Evolutionary conservation across 2,329 filamentous ascomycete genomes (phyloP), one percentile per base, ranked within the genome.

Genomic region (Dothideomycetidae sp.): DNA sequence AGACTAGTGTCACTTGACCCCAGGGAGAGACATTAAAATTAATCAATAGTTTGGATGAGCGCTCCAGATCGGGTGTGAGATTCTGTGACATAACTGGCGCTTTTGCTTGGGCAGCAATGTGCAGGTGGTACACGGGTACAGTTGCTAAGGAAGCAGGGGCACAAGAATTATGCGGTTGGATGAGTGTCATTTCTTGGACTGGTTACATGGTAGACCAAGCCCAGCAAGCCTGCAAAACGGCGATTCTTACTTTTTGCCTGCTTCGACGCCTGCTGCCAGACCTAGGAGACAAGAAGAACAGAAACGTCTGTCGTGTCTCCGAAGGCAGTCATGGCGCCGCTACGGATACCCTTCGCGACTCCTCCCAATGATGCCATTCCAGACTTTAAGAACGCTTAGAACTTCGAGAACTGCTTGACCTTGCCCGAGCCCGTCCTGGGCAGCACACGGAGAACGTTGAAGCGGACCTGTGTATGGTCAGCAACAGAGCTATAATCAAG

Each of bases 391-490:
- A 32, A 18, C 31, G 23, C 36, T 78, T 93, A 98, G 75, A 98
- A 98, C 77, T 98, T 98, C 74, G 67, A 73, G 78, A 98, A 98
- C 66, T 78, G 68, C 85, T 98, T 98, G 67, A 94, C 85, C 29
- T 38, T 38, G 57, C 76, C 70, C 80, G 94, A 94, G 70, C 86
- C 84, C 58, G 84, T 93, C 71, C 86, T 79, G 69, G 88, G 88
- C 59, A 96, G 81, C 58, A 98, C 90, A 61, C 90, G 86, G 63
- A 98, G 83, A 63, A 94, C 86, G 74, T 98, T 98, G 83, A 98
- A 98, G 64, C 90, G 90, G 62, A 93, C 81, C 85, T 93, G n/a
- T n/a, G n/a, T n/a, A n/a, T n/a, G n/a, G n/a, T n/a, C n/a, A n/a
- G n/a, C n/a, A 51, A 34, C 43, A 36, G 37, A 44, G 26, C 3